phyloP scores from a whole-genome alignment of 163 green algal species.

The Smithsoniella earleae region DNA sequence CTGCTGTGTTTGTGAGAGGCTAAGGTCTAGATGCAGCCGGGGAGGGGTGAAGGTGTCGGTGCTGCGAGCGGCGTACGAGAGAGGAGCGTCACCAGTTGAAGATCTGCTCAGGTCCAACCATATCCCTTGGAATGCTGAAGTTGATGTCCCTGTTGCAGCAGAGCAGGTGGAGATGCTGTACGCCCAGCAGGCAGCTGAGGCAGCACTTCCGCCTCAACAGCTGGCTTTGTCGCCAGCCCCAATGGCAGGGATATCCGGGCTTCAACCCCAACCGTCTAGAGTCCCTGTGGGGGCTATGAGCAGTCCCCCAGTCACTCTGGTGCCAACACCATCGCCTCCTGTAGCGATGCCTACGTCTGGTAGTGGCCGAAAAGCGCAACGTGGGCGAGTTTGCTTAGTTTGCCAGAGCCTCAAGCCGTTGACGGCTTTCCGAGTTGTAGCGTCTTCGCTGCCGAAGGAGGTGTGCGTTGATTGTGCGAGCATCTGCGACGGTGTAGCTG shows the following conservation, averaged over 20 bases:
- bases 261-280: not conserved
- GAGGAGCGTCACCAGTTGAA: not conserved
- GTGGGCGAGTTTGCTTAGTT: not conserved
- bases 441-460: not conserved
- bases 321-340: too few relatives aligned
- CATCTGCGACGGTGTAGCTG: not conserved
- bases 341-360: too few relatives aligned
- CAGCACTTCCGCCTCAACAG: not conserved
- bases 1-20: slow-evolving; percentile 18
- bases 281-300: not conserved
- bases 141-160: not conserved
- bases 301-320: too few relatives aligned
- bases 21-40: not conserved
- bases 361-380: not conserved
- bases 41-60: slow-evolving; percentile 2
- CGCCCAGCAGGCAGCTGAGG: not conserved
- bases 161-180: not conserved
- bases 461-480: not conserved
- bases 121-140: not conserved
- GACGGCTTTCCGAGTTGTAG: not conserved
- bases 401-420: not conserved
- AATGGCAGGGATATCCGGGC: not conserved
- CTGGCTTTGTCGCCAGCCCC: not conserved
- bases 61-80: slow-evolving; percentile 9
- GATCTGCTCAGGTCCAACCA: not conserved